Conservation (phyloP, 73 alveolate genomes). For the Tetrahymena malaccensis region DNA sequence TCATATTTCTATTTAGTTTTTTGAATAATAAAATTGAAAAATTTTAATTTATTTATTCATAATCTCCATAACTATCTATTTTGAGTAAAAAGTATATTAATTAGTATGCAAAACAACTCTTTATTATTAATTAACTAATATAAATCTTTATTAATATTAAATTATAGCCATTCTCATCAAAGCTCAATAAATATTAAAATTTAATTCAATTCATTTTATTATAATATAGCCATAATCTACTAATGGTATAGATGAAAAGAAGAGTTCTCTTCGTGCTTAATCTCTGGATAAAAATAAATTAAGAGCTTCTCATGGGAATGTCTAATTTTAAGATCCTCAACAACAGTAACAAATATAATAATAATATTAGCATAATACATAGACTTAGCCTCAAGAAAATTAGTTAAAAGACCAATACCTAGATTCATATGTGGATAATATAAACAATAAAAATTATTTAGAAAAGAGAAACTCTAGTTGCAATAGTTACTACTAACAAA, state of each 20-base stretch:
- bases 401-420: not conserved
- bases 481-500: not conserved
- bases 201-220: not conserved
- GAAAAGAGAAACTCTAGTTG: not conserved
- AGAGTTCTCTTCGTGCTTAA: not conserved
- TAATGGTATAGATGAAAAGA: not conserved
- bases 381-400: not conserved
- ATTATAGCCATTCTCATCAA: not conserved
- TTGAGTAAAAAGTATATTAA: too few species aligned
- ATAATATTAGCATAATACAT: not conserved
- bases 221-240: not conserved
- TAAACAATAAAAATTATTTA: not conserved
- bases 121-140: not conserved
- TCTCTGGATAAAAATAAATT: not conserved
- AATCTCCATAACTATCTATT: too few species aligned
- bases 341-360: not conserved
- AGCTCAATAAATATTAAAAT: not conserved
- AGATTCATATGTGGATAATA: not conserved
- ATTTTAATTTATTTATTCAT: too few species aligned
- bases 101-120: too few species aligned
- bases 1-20: too few species aligned
- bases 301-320: not conserved
- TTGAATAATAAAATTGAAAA: too few species aligned
- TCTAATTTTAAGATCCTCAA: not conserved
- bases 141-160: not conserved